Evolutionary conservation across 441 rosid genomes (phyloP).

Genomic region (Kokia cookei): DNA sequence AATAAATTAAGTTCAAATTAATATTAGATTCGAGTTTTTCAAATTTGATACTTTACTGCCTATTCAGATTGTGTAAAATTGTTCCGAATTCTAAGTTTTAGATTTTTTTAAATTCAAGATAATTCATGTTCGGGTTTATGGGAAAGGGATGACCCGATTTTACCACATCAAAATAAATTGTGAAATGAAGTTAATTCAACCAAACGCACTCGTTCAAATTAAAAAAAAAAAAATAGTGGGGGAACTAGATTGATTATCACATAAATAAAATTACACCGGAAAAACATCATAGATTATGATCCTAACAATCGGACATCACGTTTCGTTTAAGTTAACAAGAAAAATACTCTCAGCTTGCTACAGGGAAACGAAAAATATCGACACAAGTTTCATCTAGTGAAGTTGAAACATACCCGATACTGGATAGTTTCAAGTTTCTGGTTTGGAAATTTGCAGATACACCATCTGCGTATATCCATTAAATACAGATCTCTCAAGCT

Average conservation of each 20-base stretch:
- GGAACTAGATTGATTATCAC: background rate
- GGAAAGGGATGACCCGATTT: background rate
- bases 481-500: slow-evolving; percentile 71
- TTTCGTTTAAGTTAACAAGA: background rate
- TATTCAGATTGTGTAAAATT: too few relatives aligned
- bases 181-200: background rate
- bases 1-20: too few relatives aligned
- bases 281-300: background rate
- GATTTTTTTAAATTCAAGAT: too few relatives aligned
- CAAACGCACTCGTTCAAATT: background rate
- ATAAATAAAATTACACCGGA: background rate
- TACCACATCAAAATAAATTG: background rate
- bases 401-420: slow-evolving; percentile 7
- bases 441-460: slow-evolving; percentile 69
- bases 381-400: background rate
- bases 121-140: too few relatives aligned
- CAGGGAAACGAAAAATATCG: background rate
- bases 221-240: background rate
- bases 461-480: slow-evolving; percentile 99
- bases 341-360: background rate
- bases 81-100: too few relatives aligned
- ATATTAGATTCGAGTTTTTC: too few relatives aligned
- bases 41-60: too few relatives aligned
- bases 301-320: background rate
- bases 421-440: slow-evolving; percentile 29